phyloP scores from a whole-genome alignment of 2,329 filamentous ascomycete species.

The Aspergillus caelatus region DNA sequence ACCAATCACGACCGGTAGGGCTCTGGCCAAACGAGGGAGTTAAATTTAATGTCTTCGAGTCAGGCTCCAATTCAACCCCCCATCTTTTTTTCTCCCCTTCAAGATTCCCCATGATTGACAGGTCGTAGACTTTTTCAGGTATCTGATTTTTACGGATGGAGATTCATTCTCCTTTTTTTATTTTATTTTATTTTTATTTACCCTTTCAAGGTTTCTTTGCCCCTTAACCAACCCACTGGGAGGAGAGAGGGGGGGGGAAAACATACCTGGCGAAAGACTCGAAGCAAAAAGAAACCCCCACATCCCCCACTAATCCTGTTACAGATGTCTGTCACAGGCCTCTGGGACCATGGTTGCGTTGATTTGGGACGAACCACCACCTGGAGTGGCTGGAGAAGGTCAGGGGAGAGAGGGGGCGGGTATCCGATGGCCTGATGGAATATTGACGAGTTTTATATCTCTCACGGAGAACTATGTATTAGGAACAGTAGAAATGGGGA shows the following conservation, averaged over 20 bases:
- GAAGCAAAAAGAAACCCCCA: background rate
- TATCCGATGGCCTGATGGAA: conserved; percentile 5
- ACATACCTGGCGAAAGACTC: background rate
- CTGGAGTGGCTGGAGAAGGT: conserved; percentile 13
- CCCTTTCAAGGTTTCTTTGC: background rate
- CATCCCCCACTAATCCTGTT: conserved; percentile 15
- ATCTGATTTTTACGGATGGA: background rate
- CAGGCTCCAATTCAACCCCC: background rate
- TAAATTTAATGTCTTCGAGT: conserved; percentile 2
- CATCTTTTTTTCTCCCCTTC: background rate
- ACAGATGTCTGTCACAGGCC: conserved; percentile 20
- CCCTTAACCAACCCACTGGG: background rate
- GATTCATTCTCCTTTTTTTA: background rate
- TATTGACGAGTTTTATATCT: background rate
- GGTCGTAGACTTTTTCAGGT: background rate
- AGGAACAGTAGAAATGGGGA: background rate
- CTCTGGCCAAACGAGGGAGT: conserved; percentile 2
- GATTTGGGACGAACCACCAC: conserved; percentile 16
- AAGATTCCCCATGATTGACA: background rate
- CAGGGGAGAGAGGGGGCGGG: conserved; percentile 5
- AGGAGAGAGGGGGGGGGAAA: background rate
- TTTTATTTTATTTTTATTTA: background rate
- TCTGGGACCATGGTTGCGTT: conserved; percentile 20
- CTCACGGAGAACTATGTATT: background rate
- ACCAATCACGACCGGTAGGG: background rate